Conservation (phyloP, 257 asterid species). For the Scutellaria galericulata region DNA sequence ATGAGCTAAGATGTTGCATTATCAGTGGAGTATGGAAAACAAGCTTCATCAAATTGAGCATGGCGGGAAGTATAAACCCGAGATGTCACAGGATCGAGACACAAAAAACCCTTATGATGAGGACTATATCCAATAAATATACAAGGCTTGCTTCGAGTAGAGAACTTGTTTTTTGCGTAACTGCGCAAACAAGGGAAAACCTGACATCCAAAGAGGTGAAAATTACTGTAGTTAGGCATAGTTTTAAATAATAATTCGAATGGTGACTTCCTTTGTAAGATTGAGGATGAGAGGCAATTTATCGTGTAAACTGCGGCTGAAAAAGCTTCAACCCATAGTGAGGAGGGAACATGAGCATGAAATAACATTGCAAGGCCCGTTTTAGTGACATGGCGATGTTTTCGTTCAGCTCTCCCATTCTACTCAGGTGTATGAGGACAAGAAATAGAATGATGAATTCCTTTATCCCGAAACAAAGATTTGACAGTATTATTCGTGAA, state of each 20-base stretch:
- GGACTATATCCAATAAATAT: neutral
- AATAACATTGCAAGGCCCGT: neutral
- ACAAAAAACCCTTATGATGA: neutral
- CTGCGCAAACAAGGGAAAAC: neutral
- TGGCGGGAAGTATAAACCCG: neutral
- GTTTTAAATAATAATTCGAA: neutral
- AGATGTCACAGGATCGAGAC: neutral
- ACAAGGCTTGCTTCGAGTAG: neutral
- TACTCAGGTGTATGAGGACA: conserved; percentile 8
- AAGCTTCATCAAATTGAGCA: neutral
- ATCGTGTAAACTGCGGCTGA: neutral
- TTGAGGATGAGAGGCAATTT: neutral
- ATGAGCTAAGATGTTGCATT: neutral
- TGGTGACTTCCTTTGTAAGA: neutral
- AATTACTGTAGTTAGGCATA: neutral
- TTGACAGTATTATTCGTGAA: too few species aligned
- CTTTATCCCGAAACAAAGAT: neutral
- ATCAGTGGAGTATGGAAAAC: neutral
- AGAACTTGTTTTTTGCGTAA: neutral
- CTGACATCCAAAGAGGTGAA: neutral
- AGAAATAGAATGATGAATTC: neutral
- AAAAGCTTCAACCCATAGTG: conserved; percentile 13
- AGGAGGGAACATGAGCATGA: neutral
- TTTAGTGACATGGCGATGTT: neutral
- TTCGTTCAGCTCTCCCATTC: neutral